These are phyloP conservation scores for Orbilia blumenaviensis DNA, from an alignment of 2,329 filamentous ascomycete genomes.

Conservation along the genomic window DNA sequence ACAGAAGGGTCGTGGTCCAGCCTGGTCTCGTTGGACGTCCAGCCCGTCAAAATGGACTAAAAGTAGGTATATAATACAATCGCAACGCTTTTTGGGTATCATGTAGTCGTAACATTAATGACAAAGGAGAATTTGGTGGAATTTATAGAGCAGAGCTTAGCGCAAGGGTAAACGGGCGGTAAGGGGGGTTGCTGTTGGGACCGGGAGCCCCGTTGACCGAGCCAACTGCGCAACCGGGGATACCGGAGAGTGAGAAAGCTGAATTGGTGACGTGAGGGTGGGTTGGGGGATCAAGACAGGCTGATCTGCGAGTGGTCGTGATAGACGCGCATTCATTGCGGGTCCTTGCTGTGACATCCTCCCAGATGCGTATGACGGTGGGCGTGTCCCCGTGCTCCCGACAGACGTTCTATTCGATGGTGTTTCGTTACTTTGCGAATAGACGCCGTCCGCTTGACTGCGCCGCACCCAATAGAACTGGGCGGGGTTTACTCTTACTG, in stretches of 20 bases:
- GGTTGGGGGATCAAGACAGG: neutral
- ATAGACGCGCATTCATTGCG: neutral
- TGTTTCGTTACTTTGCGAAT: slow-evolving; percentile 14
- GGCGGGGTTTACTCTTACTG: slow-evolving; percentile 57
- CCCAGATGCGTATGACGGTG: slow-evolving; percentile 57
- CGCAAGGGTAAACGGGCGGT: slow-evolving; percentile 28
- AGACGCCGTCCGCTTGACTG: slow-evolving; percentile 29
- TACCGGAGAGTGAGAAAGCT: neutral
- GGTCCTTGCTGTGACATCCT: slow-evolving; percentile 23
- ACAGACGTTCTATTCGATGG: slow-evolving; percentile 26
- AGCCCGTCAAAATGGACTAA: neutral
- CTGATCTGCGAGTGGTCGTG: slow-evolving; percentile 8
- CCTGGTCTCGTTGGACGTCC: too few relatives aligned
- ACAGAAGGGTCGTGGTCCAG: too few relatives aligned
- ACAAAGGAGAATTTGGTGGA: neutral
- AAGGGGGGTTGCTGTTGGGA: slow-evolving; percentile 10
- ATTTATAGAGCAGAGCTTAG: neutral
- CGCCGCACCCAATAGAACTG: slow-evolving; percentile 57
- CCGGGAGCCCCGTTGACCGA: neutral
- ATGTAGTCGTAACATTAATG: slow-evolving; percentile 18
- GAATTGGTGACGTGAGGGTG: neutral
- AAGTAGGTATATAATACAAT: neutral
- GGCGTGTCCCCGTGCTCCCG: slow-evolving; percentile 51
- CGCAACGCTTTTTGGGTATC: slow-evolving; percentile 40
- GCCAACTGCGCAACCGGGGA: neutral